Conservation (phyloP, 345 rosid species). For the Gossypium thurberi region DNA sequence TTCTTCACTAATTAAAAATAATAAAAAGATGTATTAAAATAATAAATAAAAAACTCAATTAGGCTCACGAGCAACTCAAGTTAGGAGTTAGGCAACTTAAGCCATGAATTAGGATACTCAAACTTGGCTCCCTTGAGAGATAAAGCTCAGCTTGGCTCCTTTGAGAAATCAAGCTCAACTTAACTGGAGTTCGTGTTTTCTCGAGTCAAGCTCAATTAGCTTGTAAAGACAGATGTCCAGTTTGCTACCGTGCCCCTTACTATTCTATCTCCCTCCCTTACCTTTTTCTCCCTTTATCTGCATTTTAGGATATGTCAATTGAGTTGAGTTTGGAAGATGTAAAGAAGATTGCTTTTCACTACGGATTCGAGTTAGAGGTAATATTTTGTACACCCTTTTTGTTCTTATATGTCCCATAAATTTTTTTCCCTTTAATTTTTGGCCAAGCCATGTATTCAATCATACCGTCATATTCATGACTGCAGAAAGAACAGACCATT, state of each 20-base stretch:
- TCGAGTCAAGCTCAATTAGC: neutral
- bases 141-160: neutral
- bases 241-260: neutral
- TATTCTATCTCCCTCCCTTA: neutral
- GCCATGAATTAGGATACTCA: neutral
- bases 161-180: neutral
- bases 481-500: conserved; percentile 70
- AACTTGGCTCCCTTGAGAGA: neutral
- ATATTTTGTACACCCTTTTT: neutral
- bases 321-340: conserved; percentile 95
- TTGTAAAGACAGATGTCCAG: neutral
- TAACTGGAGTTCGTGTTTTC: neutral
- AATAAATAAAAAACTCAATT: neutral
- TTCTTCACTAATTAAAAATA: neutral
- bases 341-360: conserved; percentile 65
- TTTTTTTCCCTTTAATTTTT: neutral
- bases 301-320: conserved; percentile 72
- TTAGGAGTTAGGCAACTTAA: neutral
- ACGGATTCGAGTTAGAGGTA: conserved; percentile 78
- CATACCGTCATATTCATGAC: conserved; percentile 10
- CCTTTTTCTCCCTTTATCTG: neutral
- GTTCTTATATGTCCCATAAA: neutral
- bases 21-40: neutral
- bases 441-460: neutral
- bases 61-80: neutral